Evolutionary conservation across 2,329 filamentous ascomycete genomes (phyloP), one percentile per base, ranked within the genome.

Genomic region (Ophiostoma quercus): DNA sequence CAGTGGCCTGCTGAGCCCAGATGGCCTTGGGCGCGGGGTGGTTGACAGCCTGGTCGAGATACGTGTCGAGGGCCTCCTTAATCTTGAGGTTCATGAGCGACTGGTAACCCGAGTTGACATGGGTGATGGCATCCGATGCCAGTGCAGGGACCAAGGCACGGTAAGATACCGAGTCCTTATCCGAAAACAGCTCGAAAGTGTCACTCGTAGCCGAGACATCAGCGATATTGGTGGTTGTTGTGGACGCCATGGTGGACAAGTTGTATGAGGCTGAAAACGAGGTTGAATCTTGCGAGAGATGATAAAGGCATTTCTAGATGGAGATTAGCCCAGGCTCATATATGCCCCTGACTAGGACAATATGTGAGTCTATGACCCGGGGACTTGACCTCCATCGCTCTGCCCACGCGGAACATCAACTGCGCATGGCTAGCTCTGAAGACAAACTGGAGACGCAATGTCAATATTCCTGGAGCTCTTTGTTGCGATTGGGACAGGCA

Each of bases 71-170:
- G 8, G 22, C 51, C 51, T 57, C 11, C n/a, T 57, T 57, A 8
- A 57, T 57, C n/a, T 22, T 57, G 51, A 57, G 51, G 51, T 25
- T 57, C 51, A 57, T 57, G 12, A 57, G 51, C 19, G 51, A 57
- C 51, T 57, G 51, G 51, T 57, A 57, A 8, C 51, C 51, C 51
- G 51, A 57, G 22, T 57, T 57, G 22, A 57, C 51, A 14, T 57
- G 51, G 2, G 51, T 57, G 51, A 57, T 25, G 2, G 22, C 51
- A 25, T 57, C 51, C 22, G 51, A 29, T 14, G 51, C n/a, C n/a
- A 57, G 12, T 25, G 16, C 51, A 25, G 51, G 51, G 12, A 57
- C 51, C 51, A 57, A 57, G 51, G n/a, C n/a, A 12, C 51, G 22
- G 16, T 57, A 57, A 1, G 22, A 57, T 12, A n/a, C 19, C n/a